Percentiles rank a stretch among this genome's conserved stretches.
These are phyloP conservation scores for Taiwanofungus camphoratus DNA, from an alignment of 1,284 basidiomycete species.

Conservation along the genomic window DNA sequence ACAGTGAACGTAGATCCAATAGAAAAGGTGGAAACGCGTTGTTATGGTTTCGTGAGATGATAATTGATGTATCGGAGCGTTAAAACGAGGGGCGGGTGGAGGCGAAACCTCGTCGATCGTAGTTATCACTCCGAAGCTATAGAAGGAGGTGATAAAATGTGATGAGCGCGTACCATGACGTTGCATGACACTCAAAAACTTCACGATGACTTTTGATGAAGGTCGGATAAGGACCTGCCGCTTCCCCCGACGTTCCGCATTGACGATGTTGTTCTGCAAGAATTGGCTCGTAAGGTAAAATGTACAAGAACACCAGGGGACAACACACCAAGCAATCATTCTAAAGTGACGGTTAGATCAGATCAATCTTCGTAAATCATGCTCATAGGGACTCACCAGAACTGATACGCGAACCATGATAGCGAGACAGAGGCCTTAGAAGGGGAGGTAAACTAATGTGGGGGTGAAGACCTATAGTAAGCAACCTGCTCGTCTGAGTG, in stretches of 20 bases:
- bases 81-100: constrained; percentile 66
- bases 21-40: constrained; percentile 36
- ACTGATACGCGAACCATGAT: constrained; percentile 86
- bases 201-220: constrained; percentile 93
- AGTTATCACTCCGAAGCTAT: constrained; percentile 61
- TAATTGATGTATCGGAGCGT: constrained; percentile 57
- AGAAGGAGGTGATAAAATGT: constrained; percentile 7
- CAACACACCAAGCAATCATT: constrained; percentile 79
- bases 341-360: constrained; percentile 29
- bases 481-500: constrained; percentile 66
- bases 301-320: neutral
- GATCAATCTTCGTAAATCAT: neutral
- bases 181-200: constrained; percentile 96
- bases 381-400: constrained; percentile 46
- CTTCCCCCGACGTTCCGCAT: constrained; percentile 97
- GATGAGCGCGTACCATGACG: constrained; percentile 75
- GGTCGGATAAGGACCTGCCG: constrained; percentile 95
- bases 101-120: constrained; percentile 52
- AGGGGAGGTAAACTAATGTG: constrained; percentile 12
- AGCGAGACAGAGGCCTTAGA: constrained; percentile 15
- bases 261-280: constrained; percentile 89
- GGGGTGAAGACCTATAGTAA: constrained; percentile 29
- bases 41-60: constrained; percentile 40
- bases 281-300: constrained; percentile 1
- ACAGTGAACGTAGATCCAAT: constrained; percentile 50